Evolutionary conservation across 768 basidiomycete genomes (phyloP).

Genomic region (Lentinus brumalis): DNA sequence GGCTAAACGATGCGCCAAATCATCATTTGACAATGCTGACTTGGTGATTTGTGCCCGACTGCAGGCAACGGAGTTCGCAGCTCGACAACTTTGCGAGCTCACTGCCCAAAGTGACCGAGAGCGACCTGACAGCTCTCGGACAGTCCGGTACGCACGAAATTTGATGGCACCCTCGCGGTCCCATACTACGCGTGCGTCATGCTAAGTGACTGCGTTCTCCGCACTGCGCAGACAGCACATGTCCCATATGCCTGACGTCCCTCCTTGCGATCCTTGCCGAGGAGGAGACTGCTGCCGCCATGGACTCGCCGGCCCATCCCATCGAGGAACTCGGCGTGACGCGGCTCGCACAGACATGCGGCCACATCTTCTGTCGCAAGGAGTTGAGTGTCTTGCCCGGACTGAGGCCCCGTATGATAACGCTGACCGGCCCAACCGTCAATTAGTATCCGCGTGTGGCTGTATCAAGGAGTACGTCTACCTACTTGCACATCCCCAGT

Average conservation of each 20-base stretch:
- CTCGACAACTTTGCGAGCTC: conserved; percentile 8
- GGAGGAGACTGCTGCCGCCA: conserved; percentile 70
- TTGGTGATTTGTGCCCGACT: not conserved
- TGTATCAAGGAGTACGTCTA: conserved; percentile 53
- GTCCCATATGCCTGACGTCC: conserved; percentile 75
- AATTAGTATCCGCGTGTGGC: conserved; percentile 66
- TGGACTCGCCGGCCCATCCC: conserved; percentile 80
- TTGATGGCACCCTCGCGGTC: not conserved
- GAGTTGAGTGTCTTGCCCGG: conserved; percentile 52
- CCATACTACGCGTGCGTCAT: not conserved
- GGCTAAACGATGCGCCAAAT: not conserved
- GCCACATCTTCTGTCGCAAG: conserved; percentile 78
- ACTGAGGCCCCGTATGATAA: not conserved
- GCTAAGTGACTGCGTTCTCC: not conserved
- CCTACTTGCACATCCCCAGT: not conserved
- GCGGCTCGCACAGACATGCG: conserved; percentile 43
- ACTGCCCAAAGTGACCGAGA: conserved; percentile 28
- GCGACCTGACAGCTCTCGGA: conserved; percentile 22
- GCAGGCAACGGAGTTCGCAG: conserved; percentile 9
- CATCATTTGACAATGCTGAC: not conserved
- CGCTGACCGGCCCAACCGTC: not conserved
- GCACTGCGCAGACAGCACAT: conserved; percentile 60
- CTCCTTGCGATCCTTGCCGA: conserved; percentile 71
- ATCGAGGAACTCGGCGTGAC: conserved; percentile 73
- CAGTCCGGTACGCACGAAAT: conserved; percentile 16